Percentiles rank a stretch among this genome's conserved stretches.
These are phyloP conservation scores for Coemansia sp. DNA, from an alignment of 192 early-diverging fungal genomes.

Conservation along the genomic window DNA sequence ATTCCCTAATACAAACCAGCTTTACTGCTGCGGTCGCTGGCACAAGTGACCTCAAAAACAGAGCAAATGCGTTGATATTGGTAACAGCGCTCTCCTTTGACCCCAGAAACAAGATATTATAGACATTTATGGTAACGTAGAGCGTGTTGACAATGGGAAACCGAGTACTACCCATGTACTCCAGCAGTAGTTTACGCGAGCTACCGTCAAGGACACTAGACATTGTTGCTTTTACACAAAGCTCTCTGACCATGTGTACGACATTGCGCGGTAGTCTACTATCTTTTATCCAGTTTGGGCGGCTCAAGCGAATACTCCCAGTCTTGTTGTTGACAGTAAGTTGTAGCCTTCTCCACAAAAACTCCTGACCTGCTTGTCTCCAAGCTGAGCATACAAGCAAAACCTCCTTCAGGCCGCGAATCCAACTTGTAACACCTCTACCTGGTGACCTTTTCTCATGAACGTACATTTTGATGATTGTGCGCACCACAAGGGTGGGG, in stretches of 20 bases:
- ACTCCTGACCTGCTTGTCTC: neutral
- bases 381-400: neutral
- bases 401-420: neutral
- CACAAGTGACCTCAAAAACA: neutral
- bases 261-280: neutral
- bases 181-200: neutral
- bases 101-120: neutral
- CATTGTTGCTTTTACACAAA: neutral
- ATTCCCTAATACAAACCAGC: neutral
- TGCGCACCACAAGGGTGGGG: neutral
- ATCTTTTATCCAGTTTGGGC: neutral
- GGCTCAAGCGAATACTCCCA: neutral
- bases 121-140: neutral
- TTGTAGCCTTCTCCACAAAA: neutral
- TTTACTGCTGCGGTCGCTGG: neutral
- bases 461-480: neutral
- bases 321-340: neutral
- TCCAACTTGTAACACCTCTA: neutral
- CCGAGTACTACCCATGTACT: neutral
- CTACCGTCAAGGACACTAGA: neutral
- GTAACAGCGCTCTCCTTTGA: neutral
- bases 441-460: neutral
- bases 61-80: neutral
- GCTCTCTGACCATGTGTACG: neutral
- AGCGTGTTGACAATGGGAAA: neutral